Evolutionary conservation across 495 filamentous ascomycete genomes (phyloP).

Genomic region (Penicillium mononematosum): DNA sequence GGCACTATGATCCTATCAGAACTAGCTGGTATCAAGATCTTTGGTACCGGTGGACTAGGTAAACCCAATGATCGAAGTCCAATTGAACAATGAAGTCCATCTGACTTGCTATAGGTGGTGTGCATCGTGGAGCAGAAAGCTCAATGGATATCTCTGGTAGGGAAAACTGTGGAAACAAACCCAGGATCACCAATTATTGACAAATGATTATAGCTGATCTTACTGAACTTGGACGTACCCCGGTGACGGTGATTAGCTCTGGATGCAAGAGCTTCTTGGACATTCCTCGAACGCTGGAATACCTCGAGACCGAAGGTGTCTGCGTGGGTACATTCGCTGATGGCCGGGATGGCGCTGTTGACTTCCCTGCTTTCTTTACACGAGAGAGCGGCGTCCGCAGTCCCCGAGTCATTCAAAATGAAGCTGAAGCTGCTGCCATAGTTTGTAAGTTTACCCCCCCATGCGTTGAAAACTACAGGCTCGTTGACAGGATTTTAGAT

Average conservation of each 20-base stretch:
- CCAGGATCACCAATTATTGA: neutral
- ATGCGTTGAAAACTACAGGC: neutral
- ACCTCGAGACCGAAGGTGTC: constrained; percentile 90
- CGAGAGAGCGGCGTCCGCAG: constrained; percentile 79
- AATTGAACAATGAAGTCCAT: neutral
- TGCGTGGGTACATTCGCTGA: constrained; percentile 86
- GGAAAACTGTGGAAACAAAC: neutral
- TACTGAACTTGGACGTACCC: constrained; percentile 89
- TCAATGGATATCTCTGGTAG: constrained; percentile 81
- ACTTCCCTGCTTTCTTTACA: constrained; percentile 89
- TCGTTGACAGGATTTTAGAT: constrained; percentile 40
- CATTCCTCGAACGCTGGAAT: constrained; percentile 86
- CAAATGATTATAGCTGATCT: constrained; percentile 63
- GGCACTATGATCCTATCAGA: constrained; percentile 90
- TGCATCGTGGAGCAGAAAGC: constrained; percentile 84
- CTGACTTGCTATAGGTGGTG: constrained; percentile 62
- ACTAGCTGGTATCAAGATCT: constrained; percentile 85
- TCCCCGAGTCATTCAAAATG: constrained; percentile 68
- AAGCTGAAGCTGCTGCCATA: constrained; percentile 80
- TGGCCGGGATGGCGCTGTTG: constrained; percentile 61
- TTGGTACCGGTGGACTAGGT: constrained; percentile 74
- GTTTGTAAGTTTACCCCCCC: constrained; percentile 57
- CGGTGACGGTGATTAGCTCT: constrained; percentile 82
- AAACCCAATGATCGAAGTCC: neutral
- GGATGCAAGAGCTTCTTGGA: constrained; percentile 97